These are phyloP conservation scores for Wickerhamomyces tratensis DNA, from an alignment of 805 yeast genomes.

Conservation along the genomic window DNA sequence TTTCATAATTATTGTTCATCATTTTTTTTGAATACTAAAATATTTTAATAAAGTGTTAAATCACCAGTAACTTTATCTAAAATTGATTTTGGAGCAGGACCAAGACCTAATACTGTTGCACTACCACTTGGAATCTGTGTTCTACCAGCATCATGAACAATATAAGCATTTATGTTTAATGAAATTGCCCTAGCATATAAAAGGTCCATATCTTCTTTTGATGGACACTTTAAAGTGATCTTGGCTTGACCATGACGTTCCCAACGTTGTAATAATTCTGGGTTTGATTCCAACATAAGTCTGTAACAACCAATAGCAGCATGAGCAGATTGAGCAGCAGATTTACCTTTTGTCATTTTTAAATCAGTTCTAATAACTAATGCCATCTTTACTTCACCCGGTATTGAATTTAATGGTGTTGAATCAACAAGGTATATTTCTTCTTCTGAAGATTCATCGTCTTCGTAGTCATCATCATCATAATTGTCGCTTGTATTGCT, in stretches of 20 bases:
- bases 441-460: constrained; percentile 31
- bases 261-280: constrained; percentile 68
- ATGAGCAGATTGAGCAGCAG: constrained; percentile 96
- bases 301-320: constrained; percentile 92
- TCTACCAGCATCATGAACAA: constrained; percentile 94
- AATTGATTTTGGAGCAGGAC: constrained; percentile 85
- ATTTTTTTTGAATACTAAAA: too few species aligned
- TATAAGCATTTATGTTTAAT: constrained; percentile 65
- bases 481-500: constrained; percentile 1
- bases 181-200: constrained; percentile 76
- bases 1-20: too few species aligned
- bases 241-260: constrained; percentile 83
- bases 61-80: constrained; percentile 77
- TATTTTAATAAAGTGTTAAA: constrained; percentile 53
- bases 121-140: constrained; percentile 96
- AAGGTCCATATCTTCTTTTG: constrained; percentile 60
- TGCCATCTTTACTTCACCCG: constrained; percentile 82
- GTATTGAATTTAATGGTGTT: constrained; percentile 47
- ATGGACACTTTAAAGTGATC: constrained; percentile 69
- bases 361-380: constrained; percentile 81
- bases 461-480: constrained; percentile 20
- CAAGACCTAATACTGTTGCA: constrained; percentile 92
- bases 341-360: constrained; percentile 89
- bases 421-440: constrained; percentile 54
- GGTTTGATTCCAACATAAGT: constrained; percentile 50